A percentile compares a stretch with the other conserved stretches of the same genome.
Conservation (phyloP, 164 flowering plant species). For the Aristolochia contorta region DNA sequence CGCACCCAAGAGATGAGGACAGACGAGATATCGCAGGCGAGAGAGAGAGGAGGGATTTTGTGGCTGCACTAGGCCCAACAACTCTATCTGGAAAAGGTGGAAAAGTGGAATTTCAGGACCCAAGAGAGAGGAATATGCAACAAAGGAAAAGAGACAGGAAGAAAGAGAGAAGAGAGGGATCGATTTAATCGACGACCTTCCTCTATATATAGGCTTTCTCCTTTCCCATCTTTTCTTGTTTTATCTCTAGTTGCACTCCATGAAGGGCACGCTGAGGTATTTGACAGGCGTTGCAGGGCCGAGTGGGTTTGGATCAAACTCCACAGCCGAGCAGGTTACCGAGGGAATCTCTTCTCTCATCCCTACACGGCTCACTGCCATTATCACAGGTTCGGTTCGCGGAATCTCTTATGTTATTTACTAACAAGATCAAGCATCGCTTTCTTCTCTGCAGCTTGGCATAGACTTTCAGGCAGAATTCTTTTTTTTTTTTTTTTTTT, state of each 20-base stretch:
- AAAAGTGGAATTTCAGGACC: conserved; percentile 1
- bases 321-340: conserved; percentile 87
- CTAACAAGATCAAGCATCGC: too few species aligned
- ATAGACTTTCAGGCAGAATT: too few species aligned
- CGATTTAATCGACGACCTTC: neutral
- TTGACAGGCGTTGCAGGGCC: conserved; percentile 85
- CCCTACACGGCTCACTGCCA: conserved; percentile 59
- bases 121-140: conserved; percentile 1
- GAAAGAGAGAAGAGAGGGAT: neutral
- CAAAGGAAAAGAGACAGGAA: neutral
- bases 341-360: conserved; percentile 15
- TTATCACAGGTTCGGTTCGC: conserved; percentile 66
- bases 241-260: conserved; percentile 16
- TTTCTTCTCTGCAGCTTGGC: too few species aligned
- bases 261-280: conserved; percentile 81
- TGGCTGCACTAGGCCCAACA: neutral
- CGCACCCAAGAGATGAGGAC: too few species aligned
- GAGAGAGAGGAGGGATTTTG: too few species aligned
- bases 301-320: conserved; percentile 88
- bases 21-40: too few species aligned
- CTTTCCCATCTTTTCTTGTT: neutral
- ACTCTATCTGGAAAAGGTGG: neutral
- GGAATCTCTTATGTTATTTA: neutral
- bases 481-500: too few species aligned
- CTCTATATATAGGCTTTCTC: neutral